Evolutionary conservation across 768 basidiomycete species (phyloP).

Genomic region (Rossbeevera mucosa): DNA sequence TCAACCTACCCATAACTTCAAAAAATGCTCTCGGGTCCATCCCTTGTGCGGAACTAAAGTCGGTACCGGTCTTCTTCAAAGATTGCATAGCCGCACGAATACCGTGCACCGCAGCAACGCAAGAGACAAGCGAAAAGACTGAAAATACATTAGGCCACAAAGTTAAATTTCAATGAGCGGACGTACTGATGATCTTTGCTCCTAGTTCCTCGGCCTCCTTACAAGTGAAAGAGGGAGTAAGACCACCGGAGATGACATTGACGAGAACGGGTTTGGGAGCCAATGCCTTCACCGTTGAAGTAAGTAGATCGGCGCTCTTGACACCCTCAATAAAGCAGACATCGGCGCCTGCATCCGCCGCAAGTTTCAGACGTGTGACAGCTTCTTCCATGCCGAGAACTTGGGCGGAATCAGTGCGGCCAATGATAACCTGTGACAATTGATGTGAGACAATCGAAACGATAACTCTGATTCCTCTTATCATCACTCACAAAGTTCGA

Average conservation of each 20-base stretch:
- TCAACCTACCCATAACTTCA: constrained; percentile 61
- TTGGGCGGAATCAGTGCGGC: constrained; percentile 74
- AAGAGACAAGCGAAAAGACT: constrained; percentile 77
- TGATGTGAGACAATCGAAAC: neutral
- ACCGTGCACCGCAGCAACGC: constrained; percentile 73
- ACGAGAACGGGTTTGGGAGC: constrained; percentile 76
- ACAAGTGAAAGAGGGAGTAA: constrained; percentile 70
- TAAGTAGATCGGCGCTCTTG: constrained; percentile 59
- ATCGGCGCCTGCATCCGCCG: constrained; percentile 70
- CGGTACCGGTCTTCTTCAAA: constrained; percentile 73
- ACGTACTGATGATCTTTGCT: constrained; percentile 74
- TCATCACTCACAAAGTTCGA: constrained; percentile 59
- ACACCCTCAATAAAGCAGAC: constrained; percentile 83
- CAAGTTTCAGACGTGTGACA: constrained; percentile 57
- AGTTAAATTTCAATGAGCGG: neutral
- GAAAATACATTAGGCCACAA: neutral
- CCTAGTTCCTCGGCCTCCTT: constrained; percentile 65
- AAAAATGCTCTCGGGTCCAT: constrained; percentile 81
- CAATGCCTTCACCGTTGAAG: constrained; percentile 59
- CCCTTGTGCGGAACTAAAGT: constrained; percentile 54
- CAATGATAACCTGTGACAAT: constrained; percentile 55
- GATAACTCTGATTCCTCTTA: neutral
- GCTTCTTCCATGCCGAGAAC: constrained; percentile 80
- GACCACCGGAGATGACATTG: constrained; percentile 74
- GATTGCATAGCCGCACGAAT: constrained; percentile 73